These are phyloP conservation scores for Erodium maritimum DNA, from an alignment of 345 rosid species.

Conservation along the genomic window DNA sequence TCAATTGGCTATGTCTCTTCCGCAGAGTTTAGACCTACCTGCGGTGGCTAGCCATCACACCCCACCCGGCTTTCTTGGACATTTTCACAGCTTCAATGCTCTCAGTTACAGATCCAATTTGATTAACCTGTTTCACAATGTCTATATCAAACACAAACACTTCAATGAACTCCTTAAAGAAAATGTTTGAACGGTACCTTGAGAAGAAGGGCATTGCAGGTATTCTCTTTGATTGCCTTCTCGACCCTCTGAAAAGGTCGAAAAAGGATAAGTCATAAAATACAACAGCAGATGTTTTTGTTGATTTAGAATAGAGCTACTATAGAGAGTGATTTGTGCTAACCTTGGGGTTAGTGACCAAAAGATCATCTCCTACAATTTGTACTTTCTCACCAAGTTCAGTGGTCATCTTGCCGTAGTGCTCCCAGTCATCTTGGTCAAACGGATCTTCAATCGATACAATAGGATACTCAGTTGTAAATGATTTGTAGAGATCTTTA, in stretches of 20 bases:
- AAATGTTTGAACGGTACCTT: slow-evolving; percentile 33
- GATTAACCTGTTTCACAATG: slow-evolving; percentile 57
- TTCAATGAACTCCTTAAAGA: background rate
- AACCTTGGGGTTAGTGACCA: slow-evolving; percentile 97
- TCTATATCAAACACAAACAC: background rate
- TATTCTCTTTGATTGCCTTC: slow-evolving; percentile 71
- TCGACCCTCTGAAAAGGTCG: slow-evolving; percentile 11
- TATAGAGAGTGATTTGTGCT: background rate
- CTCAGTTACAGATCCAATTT: slow-evolving; percentile 94
- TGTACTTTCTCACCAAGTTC: slow-evolving; percentile 76
- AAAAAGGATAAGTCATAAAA: background rate
- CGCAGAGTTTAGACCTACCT: slow-evolving; percentile 15
- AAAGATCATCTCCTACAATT: slow-evolving; percentile 93
- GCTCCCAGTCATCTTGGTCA: slow-evolving; percentile 97
- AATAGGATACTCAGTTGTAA: slow-evolving; percentile 76
- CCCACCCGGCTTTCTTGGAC: slow-evolving; percentile 99
- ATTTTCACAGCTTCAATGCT: slow-evolving; percentile 95
- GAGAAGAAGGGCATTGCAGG: slow-evolving; percentile 92
- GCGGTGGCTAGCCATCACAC: slow-evolving; percentile 96
- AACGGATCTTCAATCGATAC: slow-evolving; percentile 95
- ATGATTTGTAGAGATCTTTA: slow-evolving; percentile 83
- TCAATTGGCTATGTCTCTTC: background rate
- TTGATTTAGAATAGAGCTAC: background rate
- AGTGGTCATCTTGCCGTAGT: slow-evolving; percentile 60
- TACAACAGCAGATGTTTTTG: background rate